Percentiles rank a stretch among this genome's conserved stretches.
These are phyloP conservation scores for Solanum corneliomulleri DNA, from an alignment of 257 asterid species.

Conservation along the genomic window DNA sequence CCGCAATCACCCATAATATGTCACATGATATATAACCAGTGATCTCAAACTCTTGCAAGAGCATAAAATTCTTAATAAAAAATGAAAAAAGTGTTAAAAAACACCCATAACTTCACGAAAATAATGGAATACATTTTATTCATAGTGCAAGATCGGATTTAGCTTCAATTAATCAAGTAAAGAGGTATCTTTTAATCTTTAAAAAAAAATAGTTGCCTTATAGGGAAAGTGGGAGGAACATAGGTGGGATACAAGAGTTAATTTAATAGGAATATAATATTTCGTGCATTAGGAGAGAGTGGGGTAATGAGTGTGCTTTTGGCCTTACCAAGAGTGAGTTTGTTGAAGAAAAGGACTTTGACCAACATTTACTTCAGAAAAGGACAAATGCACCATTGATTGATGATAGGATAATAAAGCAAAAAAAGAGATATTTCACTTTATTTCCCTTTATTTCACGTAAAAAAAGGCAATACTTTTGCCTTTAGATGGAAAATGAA, in stretches of 20 bases:
- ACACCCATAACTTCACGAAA: no score
- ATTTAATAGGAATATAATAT: neutral
- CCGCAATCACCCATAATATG: no score
- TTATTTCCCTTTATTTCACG: neutral
- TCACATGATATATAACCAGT: no score
- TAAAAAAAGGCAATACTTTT: neutral
- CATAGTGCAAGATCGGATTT: fast-evolving
- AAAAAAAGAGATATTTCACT: neutral
- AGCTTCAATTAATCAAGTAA: fast-evolving
- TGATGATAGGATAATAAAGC: neutral
- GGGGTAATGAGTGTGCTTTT: neutral
- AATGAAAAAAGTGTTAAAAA: fast-evolving
- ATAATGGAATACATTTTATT: no score
- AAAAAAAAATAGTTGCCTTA: neutral
- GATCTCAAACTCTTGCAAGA: no score
- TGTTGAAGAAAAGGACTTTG: conserved; percentile 19
- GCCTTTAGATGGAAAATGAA: neutral
- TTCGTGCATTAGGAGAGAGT: no score
- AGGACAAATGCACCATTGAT: conserved; percentile 9
- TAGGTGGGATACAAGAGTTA: neutral
- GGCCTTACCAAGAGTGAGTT: neutral
- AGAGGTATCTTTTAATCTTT: neutral
- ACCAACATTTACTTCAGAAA: conserved; percentile 14
- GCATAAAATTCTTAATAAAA: no score
- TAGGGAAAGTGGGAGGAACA: no score